Evolutionary conservation across 2,329 filamentous ascomycete species (phyloP).

Genomic region (Xylariaceae sp.): DNA sequence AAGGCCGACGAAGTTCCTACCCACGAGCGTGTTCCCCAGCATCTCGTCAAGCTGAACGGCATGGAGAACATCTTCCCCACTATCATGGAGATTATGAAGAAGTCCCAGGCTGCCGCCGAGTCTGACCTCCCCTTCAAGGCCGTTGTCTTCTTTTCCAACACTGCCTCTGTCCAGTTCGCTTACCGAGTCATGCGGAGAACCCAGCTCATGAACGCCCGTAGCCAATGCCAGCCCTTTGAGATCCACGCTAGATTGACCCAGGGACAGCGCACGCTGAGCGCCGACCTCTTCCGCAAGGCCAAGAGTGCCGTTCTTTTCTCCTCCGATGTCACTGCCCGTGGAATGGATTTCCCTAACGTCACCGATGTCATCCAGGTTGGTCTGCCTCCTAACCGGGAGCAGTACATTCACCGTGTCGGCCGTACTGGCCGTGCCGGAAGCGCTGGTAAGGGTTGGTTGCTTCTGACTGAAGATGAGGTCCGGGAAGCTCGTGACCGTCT

Average conservation of each 20-base stretch:
- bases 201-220: conserved; percentile 33
- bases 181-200: conserved; percentile 49
- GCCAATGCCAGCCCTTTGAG: conserved; percentile 43
- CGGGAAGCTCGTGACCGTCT: conserved; percentile 46
- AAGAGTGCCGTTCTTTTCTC: conserved; percentile 63
- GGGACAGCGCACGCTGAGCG: conserved; percentile 58
- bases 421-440: conserved; percentile 72
- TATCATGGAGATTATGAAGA: conserved; percentile 68
- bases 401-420: conserved; percentile 72
- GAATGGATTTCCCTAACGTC: conserved; percentile 78
- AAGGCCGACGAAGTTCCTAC: conserved; percentile 75
- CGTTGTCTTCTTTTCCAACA: conserved; percentile 88
- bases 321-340: conserved; percentile 73
- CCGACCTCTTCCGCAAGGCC: conserved; percentile 66
- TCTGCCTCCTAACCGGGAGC: conserved; percentile 57
- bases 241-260: conserved; percentile 82
- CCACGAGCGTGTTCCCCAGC: conserved; percentile 78
- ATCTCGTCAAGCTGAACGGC: conserved; percentile 59
- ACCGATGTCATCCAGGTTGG: conserved; percentile 75
- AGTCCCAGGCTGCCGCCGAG: conserved; percentile 52
- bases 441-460: conserved; percentile 64
- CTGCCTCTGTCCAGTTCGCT: conserved; percentile 63
- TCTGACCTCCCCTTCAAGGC: conserved; percentile 72
- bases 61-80: conserved; percentile 74
- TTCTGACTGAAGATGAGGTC: conserved; percentile 54